Evolutionary conservation across 192 early-diverging fungal species (phyloP).

Genomic region (Coemansia interrupta): DNA sequence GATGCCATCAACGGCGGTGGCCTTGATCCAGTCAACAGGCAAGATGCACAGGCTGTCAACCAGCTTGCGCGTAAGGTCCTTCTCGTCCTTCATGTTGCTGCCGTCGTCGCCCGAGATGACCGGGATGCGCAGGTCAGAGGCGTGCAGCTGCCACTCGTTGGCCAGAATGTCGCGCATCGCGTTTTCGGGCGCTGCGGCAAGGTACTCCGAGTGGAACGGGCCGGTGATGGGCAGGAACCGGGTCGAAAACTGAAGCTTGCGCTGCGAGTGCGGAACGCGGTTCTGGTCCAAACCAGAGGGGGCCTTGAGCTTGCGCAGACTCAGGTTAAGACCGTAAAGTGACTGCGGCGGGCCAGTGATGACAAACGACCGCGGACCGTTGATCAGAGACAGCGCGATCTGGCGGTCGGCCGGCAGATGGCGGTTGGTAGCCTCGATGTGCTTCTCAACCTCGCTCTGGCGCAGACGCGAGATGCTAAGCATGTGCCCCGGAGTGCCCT

Average conservation of each 20-base stretch:
- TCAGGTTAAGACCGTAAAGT: constrained; percentile 87
- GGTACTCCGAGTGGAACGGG: constrained; percentile 87
- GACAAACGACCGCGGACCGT: constrained; percentile 85
- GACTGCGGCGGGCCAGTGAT: constrained; percentile 88
- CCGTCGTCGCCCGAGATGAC: constrained; percentile 81
- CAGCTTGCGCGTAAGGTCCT: constrained; percentile 65
- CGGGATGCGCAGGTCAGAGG: constrained; percentile 65
- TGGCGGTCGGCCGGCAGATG: constrained; percentile 79
- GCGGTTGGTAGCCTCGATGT: constrained; percentile 82
- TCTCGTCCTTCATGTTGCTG: constrained; percentile 61
- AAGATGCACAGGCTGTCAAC: constrained; percentile 70
- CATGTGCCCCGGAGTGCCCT: constrained; percentile 92
- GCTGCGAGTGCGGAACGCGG: constrained; percentile 81
- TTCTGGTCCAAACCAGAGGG: constrained; percentile 79
- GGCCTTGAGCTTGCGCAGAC: constrained; percentile 89
- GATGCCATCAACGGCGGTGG: constrained; percentile 57
- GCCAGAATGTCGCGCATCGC: constrained; percentile 68
- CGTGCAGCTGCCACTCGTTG: constrained; percentile 62
- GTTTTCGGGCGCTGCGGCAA: constrained; percentile 61
- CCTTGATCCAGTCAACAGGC: constrained; percentile 63
- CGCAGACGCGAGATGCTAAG: constrained; percentile 81
- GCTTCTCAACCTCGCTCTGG: constrained; percentile 75
- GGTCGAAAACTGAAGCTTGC: constrained; percentile 85
- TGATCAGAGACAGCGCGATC: constrained; percentile 83
- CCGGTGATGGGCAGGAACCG: constrained; percentile 90